Evolutionary conservation across 805 yeast species (phyloP).

Genomic region (Metschnikowia henanensis): DNA sequence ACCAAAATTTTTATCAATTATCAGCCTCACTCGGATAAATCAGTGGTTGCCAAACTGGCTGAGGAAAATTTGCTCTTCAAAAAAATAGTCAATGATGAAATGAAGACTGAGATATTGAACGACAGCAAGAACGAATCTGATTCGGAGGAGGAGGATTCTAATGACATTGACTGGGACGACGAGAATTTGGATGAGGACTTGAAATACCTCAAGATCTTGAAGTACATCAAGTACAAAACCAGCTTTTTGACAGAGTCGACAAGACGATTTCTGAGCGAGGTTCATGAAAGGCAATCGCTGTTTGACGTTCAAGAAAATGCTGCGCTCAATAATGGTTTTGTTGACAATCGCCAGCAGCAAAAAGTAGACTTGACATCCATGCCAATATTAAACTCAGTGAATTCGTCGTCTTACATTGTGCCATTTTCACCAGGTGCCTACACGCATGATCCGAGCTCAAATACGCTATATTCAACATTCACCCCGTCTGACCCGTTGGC

Average conservation of each 20-base stretch:
- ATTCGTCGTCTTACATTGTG: constrained; percentile 3
- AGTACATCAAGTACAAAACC: constrained; percentile 41
- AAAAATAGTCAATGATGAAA: constrained; percentile 39
- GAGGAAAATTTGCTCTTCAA: constrained; percentile 39
- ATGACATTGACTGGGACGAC: constrained; percentile 48
- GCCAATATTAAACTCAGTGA: neutral
- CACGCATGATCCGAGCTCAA: neutral
- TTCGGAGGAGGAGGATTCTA: constrained; percentile 30
- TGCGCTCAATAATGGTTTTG: constrained; percentile 15
- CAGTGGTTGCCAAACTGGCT: constrained; percentile 20
- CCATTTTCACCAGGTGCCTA: constrained; percentile 6
- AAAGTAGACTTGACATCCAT: neutral
- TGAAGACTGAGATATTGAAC: constrained; percentile 36
- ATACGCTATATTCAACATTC: neutral
- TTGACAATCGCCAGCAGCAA: neutral
- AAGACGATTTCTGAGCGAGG: neutral
- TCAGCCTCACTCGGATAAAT: constrained; percentile 25
- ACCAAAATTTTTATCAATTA: constrained; percentile 40
- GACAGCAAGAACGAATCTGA: constrained; percentile 28
- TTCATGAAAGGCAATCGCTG: neutral
- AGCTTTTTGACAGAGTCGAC: constrained; percentile 8
- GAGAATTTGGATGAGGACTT: constrained; percentile 48
- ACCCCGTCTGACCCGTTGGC: neutral
- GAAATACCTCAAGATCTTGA: constrained; percentile 42
- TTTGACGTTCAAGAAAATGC: neutral